Conservation (phyloP, 1,284 basidiomycete genomes). For the Vanrija sp. region DNA sequence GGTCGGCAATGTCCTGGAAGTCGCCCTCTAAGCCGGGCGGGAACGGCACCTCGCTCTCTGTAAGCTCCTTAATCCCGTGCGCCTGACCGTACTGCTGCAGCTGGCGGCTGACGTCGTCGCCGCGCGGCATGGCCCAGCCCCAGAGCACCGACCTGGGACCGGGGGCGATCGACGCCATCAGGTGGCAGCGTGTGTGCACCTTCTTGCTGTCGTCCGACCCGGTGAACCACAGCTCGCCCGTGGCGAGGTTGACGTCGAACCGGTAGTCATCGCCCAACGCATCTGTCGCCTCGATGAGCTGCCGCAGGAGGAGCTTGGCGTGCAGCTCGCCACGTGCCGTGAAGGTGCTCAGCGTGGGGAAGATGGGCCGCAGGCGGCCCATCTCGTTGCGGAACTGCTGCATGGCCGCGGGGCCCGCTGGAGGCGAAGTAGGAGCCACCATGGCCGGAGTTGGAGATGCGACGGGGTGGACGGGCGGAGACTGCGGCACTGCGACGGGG, state of each 20-base stretch:
- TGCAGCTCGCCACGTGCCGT: too few relatives aligned
- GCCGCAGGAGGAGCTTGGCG: too few relatives aligned
- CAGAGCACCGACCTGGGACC: conserved; percentile 2
- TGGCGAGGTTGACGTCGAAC: conserved; percentile 1
- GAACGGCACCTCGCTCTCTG: conserved; percentile 1
- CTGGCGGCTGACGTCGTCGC: neutral
- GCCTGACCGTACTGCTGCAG: neutral
- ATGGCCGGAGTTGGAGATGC: too few relatives aligned
- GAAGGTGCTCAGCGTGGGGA: too few relatives aligned
- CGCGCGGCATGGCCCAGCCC: conserved; percentile 9
- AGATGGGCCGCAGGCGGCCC: too few relatives aligned
- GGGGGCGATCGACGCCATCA: conserved; percentile 2
- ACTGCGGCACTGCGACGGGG: too few relatives aligned
- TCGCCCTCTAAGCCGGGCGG: neutral
- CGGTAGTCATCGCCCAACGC: neutral
- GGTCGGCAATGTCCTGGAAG: too few relatives aligned
- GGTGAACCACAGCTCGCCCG: neutral
- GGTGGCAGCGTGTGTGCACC: neutral
- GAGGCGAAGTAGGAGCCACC: too few relatives aligned
- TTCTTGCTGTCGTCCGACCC: neutral
- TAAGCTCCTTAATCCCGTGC: neutral
- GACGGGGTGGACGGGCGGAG: too few relatives aligned
- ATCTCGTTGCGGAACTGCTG: too few relatives aligned
- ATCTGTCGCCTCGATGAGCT: neutral
- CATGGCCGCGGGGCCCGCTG: too few relatives aligned